phyloP scores from a whole-genome alignment of 2,329 filamentous ascomycete species.

The Colletotrichum sp. region DNA sequence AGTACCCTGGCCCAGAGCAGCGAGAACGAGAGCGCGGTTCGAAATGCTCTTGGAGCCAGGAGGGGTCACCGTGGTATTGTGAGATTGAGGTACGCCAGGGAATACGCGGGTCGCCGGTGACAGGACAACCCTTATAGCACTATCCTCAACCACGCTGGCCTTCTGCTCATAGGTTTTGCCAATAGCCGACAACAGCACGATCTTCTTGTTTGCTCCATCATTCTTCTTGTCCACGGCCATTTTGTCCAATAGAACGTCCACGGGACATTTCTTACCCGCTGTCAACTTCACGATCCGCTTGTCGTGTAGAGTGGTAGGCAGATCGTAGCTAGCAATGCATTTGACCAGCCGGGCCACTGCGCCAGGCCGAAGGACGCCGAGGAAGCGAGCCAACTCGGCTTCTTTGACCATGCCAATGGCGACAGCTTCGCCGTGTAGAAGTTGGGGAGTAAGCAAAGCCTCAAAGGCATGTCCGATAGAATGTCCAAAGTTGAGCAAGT shows the following conservation, averaged over 20 bases:
- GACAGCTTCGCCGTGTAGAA: conserved; percentile 94
- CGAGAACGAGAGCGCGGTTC: conserved; percentile 92
- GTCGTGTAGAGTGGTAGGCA: conserved; percentile 86
- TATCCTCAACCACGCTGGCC: conserved; percentile 88
- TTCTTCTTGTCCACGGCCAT: conserved; percentile 99
- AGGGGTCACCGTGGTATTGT: conserved; percentile 79
- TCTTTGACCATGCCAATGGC: conserved; percentile 99
- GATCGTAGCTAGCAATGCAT: conserved; percentile 91
- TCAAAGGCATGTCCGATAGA: conserved; percentile 98
- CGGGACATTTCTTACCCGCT: conserved; percentile 85
- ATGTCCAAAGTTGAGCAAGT: conserved; percentile 96
- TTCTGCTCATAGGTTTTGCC: conserved; percentile 86
- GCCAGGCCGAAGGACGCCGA: conserved; percentile 83
- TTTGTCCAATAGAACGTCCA: conserved; percentile 84
- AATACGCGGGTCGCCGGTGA: conserved; percentile 78
- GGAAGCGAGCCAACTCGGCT: conserved; percentile 87
- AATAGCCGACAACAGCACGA: conserved; percentile 90
- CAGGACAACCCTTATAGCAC: conserved; percentile 81
- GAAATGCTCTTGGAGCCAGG: conserved; percentile 98
- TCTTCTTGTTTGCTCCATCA: conserved; percentile 91
- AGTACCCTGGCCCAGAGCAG: conserved; percentile 83
- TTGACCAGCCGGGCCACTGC: conserved; percentile 91
- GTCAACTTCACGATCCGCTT: conserved; percentile 82
- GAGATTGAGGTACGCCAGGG: conserved; percentile 70
- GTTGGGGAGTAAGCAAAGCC: conserved; percentile 91